Conservation (phyloP, 139 green algal genomes). For the Chlamydomonas incerta region DNA sequence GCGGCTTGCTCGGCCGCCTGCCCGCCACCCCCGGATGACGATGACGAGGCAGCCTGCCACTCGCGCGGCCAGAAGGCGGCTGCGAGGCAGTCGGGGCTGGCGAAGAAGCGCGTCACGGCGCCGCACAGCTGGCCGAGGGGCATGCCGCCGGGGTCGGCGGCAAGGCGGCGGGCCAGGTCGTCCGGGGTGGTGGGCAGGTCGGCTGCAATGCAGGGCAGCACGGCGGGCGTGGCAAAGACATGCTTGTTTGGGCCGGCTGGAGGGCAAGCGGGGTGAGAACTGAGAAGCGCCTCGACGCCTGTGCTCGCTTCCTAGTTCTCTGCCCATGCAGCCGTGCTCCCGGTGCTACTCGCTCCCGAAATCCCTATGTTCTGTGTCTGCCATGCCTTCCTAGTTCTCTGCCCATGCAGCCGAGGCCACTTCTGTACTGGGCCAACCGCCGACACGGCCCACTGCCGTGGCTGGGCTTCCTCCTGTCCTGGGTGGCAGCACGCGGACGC, state of each 20-base stretch:
- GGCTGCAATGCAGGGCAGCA: not conserved
- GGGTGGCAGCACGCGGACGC: not conserved
- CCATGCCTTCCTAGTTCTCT: too few species aligned
- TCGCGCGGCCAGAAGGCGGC: constrained; percentile 51
- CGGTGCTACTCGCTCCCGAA: too few species aligned
- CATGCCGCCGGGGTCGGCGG: not conserved
- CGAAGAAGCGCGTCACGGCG: constrained; percentile 54
- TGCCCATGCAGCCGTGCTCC: too few species aligned
- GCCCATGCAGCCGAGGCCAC: too few species aligned
- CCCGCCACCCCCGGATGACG: not conserved
- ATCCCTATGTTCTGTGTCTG: too few species aligned
- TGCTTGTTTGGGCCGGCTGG: too few species aligned
- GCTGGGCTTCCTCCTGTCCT: too few species aligned
- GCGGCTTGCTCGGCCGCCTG: not conserved
- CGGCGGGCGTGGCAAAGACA: not conserved
- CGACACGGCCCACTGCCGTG: too few species aligned
- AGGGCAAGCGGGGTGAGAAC: too few species aligned
- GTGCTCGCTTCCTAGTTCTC: too few species aligned
- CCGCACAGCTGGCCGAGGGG: constrained; percentile 33
- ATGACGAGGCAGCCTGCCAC: not conserved
- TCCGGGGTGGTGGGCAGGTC: constrained; percentile 24
- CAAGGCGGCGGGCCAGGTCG: constrained; percentile 1
- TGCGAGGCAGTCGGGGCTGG: constrained; percentile 50
- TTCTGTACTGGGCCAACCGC: too few species aligned
- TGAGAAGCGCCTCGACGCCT: not conserved